Evolutionary conservation across 2,329 filamentous ascomycete species (phyloP).

Genomic region (Epichloe bromicola): DNA sequence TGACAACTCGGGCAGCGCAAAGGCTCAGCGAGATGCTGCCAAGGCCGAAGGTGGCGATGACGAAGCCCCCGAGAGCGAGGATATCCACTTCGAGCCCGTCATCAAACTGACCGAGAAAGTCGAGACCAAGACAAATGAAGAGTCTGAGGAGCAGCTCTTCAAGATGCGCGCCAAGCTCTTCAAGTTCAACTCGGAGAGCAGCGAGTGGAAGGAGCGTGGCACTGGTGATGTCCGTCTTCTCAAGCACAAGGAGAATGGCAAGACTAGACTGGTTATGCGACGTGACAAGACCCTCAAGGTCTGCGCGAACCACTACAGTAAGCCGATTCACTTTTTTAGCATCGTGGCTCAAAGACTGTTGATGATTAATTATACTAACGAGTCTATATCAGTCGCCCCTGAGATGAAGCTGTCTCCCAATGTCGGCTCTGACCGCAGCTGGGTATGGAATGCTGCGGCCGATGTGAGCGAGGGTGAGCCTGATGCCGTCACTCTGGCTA

Average conservation of each 20-base stretch:
- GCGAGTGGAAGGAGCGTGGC: constrained; percentile 98
- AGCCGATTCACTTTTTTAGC: constrained; percentile 20
- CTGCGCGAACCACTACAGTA: constrained; percentile 99
- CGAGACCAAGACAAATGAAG: constrained; percentile 95
- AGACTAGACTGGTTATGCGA: constrained; percentile 96
- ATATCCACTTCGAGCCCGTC: constrained; percentile 95
- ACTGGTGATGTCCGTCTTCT: constrained; percentile 92
- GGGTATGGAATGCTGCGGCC: constrained; percentile 97
- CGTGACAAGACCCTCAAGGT: constrained; percentile 99
- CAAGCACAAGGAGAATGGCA: constrained; percentile 98
- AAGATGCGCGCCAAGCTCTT: constrained; percentile 99
- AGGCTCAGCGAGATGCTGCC: constrained; percentile 57
- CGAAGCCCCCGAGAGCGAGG: constrained; percentile 72
- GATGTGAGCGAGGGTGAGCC: constrained; percentile 98
- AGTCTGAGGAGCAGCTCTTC: constrained; percentile 92
- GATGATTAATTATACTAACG: constrained; percentile 3
- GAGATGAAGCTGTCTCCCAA: constrained; percentile 99
- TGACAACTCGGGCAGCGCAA: constrained; percentile 80
- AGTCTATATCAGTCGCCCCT: constrained; percentile 56
- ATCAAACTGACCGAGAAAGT: constrained; percentile 94
- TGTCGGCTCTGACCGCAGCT: constrained; percentile 93
- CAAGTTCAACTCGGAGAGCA: constrained; percentile 83
- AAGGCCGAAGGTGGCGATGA: constrained; percentile 50
- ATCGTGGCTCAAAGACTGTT: neutral
- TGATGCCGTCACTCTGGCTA: constrained; percentile 89